Percentiles rank a stretch among this genome's conserved stretches.
Conservation (phyloP, 345 rosid genomes). For the Salix exigua region DNA sequence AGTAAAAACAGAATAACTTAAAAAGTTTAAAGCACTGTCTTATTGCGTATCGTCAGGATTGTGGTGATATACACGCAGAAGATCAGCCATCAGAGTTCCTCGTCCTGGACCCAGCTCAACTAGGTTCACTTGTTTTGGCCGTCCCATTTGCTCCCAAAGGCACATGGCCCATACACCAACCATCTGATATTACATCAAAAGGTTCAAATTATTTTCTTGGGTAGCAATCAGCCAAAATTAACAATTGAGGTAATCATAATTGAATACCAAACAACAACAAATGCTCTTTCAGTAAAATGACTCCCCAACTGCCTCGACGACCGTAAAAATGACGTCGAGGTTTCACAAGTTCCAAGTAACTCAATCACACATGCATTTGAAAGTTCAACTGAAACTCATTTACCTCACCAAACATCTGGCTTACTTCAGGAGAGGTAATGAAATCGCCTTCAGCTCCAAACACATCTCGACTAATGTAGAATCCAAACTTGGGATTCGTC, state of each 20-base stretch:
- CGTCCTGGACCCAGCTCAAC: constrained; percentile 95
- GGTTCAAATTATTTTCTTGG: background rate
- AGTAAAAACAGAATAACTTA: background rate
- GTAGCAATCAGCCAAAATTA: background rate
- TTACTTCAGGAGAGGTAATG: constrained; percentile 95
- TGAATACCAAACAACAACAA: background rate
- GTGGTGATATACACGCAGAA: constrained; percentile 59
- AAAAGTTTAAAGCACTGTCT: background rate
- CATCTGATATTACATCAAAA: constrained; percentile 47
- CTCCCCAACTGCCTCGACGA: background rate
- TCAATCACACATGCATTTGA: background rate
- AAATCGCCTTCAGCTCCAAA: constrained; percentile 96
- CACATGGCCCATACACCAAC: constrained; percentile 89
- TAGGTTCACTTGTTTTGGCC: constrained; percentile 66
- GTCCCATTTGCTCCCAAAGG: constrained; percentile 95
- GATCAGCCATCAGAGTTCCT: constrained; percentile 93
- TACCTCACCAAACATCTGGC: constrained; percentile 98
- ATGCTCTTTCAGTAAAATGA: background rate
- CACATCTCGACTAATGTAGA: constrained; percentile 82
- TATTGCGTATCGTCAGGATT: constrained; percentile 10
- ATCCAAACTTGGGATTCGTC: constrained; percentile 86
- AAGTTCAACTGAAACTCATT: background rate
- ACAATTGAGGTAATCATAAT: background rate
- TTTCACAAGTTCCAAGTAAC: background rate
- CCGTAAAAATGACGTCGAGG: background rate